These are phyloP conservation scores for Schizochytrium sp. DNA, from an alignment of 108 stramenopile genomes.

Conservation along the genomic window DNA sequence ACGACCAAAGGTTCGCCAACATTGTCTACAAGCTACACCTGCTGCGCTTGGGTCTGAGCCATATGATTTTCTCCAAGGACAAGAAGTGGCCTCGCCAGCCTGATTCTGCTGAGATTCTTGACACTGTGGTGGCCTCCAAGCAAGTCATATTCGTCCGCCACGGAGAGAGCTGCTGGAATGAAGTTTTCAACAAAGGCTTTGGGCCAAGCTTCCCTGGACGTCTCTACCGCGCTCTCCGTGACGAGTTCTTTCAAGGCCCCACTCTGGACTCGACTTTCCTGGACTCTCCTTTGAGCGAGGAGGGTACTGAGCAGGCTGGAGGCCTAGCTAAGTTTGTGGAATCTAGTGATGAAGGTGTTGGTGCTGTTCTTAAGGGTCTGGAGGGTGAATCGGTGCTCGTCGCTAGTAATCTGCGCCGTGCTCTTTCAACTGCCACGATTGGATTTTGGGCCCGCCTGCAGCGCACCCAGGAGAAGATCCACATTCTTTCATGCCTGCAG, in stretches of 20 bases:
- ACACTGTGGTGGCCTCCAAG: conserved; percentile 45
- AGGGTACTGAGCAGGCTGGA: conserved; percentile 61
- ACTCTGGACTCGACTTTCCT: conserved; percentile 62
- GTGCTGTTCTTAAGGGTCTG: conserved; percentile 10
- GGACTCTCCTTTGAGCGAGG: conserved; percentile 65
- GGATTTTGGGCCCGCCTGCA: conserved; percentile 63
- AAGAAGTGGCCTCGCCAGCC: conserved; percentile 32
- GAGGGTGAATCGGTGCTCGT: conserved; percentile 63
- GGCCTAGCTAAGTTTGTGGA: conserved; percentile 66
- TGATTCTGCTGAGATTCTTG: neutral
- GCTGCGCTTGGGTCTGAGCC: conserved; percentile 40
- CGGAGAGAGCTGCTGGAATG: conserved; percentile 66
- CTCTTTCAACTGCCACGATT: conserved; percentile 62
- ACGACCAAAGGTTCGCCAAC: conserved; percentile 48
- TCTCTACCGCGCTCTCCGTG: conserved; percentile 37
- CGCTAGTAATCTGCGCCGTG: conserved; percentile 59
- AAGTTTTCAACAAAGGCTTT: conserved; percentile 60
- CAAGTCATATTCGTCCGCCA: conserved; percentile 66
- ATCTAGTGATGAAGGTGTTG: neutral
- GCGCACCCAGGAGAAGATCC: conserved; percentile 58
- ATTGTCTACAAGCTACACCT: conserved; percentile 56
- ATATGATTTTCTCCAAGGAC: conserved; percentile 57
- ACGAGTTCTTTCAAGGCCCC: conserved; percentile 7
- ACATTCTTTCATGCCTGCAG: conserved; percentile 65
- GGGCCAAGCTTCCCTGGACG: conserved; percentile 25